Evolutionary conservation across 371 early-diverging fungal species (phyloP).

Genomic region (Dichotomocladium elegans): DNA sequence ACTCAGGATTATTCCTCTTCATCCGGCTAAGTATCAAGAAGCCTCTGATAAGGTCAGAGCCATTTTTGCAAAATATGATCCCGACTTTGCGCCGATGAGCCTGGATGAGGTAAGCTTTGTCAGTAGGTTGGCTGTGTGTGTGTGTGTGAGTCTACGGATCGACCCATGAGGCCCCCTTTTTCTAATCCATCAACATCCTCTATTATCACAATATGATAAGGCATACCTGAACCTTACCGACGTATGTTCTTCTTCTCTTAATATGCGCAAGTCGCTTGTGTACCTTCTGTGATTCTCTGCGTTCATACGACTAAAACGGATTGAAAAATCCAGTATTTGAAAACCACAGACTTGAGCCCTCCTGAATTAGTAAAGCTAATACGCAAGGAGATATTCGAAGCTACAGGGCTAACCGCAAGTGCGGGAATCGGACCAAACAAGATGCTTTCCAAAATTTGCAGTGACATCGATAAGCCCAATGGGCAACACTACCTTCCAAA

Average conservation of each 20-base stretch:
- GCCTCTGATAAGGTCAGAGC: slow-evolving; percentile 46
- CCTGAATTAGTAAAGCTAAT: slow-evolving; percentile 51
- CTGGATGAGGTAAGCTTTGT: slow-evolving; percentile 60
- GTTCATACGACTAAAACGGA: too few species aligned
- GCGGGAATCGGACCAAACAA: slow-evolving; percentile 67
- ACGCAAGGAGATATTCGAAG: slow-evolving; percentile 48
- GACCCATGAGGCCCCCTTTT: too few species aligned
- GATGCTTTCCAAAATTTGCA: slow-evolving; percentile 56
- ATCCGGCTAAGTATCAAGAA: slow-evolving; percentile 54
- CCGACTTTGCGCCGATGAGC: slow-evolving; percentile 50
- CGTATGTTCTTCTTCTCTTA: too few species aligned
- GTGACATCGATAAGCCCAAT: slow-evolving; percentile 68
- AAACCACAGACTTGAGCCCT: slow-evolving; percentile 37
- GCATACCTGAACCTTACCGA: slow-evolving; percentile 63
- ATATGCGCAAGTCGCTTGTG: neutral
- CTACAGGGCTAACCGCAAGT: slow-evolving; percentile 57
- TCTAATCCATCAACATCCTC: too few species aligned
- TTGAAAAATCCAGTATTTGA: slow-evolving; percentile 36
- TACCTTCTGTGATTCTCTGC: too few species aligned
- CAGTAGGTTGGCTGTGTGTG: too few species aligned
- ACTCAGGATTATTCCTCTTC: slow-evolving; percentile 46
- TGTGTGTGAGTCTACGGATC: too few species aligned
- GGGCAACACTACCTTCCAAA: slow-evolving; percentile 50
- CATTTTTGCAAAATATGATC: slow-evolving; percentile 53
- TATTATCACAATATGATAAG: too few species aligned